Base-by-base conservation (phyloP, 352 stramenopile genomes). In the Globisporangium nunn region DNA sequence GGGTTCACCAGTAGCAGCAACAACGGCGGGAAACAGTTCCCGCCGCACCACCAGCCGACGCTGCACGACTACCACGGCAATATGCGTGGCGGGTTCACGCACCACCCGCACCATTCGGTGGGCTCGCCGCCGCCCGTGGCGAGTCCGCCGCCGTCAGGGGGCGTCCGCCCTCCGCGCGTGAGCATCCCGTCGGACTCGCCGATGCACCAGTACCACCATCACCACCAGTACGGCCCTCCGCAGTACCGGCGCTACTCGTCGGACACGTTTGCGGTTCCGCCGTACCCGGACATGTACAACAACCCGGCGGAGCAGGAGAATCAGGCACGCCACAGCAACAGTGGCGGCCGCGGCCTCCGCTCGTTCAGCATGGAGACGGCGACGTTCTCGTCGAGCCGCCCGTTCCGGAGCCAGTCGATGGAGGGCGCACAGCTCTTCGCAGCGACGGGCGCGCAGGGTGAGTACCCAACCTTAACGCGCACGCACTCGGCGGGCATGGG, bases 341-440 rank as follows among this genome's bases (percentile, higher is more conserved):
- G 57, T 14, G 68, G 79, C 29, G 68, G 79, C 29, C 78, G 80
- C 7, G 67, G 64, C 5, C 75, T 90, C 45, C 79, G 82, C 3
- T 92, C 82, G 15, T 90, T 89, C 67, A 90, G 79, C 47, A 74
- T 90, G 71, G 82, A 92, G 53, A 87, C 82, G 43, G 64, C 71
- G 7, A 74, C 60, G 37, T 88, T 85, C 33, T 61, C 71, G 17
- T 68, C 75, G 29, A 76, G 72, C 30, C 75, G 78, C 28, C 75
- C 72, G 52, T 70, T 85, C 8, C 79, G 81, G 52, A 92, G 79
- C 37, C 79, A 89, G 47, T 92, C 81, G 18, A 82, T 92, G 61
- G 81, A 92, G 56, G 79, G 77, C 0, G 63, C 76, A 14, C 73
- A 85, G 45, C 68, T 88, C 31, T 90, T 90, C 53, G 70, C 70